These are phyloP conservation scores for Rhynchospora tenuis DNA, from an alignment of 176 grass and related monocot species.

Conservation along the genomic window DNA sequence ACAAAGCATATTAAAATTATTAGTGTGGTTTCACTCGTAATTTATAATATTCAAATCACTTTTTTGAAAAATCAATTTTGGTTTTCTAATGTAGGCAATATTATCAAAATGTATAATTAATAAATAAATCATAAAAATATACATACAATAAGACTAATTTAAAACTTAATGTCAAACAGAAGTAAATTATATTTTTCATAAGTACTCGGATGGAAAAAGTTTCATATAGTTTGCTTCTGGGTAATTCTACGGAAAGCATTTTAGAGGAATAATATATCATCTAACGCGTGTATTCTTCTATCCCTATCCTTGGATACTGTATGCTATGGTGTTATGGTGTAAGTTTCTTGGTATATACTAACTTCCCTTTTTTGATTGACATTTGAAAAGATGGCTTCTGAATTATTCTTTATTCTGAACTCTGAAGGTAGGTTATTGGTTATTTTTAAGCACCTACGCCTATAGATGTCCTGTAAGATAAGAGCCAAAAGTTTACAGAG, in stretches of 20 bases:
- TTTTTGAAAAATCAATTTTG: too few species aligned
- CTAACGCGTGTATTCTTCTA: background rate
- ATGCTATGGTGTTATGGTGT: background rate
- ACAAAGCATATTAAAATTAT: too few species aligned
- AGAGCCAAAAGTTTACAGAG: too few species aligned
- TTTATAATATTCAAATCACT: too few species aligned
- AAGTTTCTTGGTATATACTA: slow-evolving; percentile 6
- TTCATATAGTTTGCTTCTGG: background rate
- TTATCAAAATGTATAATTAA: too few species aligned
- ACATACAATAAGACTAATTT: background rate
- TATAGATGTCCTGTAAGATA: background rate
- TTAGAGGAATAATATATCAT: background rate
- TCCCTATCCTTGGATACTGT: slow-evolving; percentile 21
- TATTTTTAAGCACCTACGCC: background rate
- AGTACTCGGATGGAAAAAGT: background rate
- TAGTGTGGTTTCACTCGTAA: too few species aligned
- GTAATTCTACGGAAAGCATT: background rate
- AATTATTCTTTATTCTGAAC: slow-evolving; percentile 13
- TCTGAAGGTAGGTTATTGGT: background rate
- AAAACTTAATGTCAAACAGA: background rate
- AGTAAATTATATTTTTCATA: background rate
- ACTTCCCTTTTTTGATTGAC: background rate
- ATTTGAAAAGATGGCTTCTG: slow-evolving; percentile 17
- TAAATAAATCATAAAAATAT: background rate
- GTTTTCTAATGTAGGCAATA: too few species aligned